These are phyloP conservation scores for Solanum rostratum DNA, from an alignment of 257 asterid genomes.

Conservation along the genomic window DNA sequence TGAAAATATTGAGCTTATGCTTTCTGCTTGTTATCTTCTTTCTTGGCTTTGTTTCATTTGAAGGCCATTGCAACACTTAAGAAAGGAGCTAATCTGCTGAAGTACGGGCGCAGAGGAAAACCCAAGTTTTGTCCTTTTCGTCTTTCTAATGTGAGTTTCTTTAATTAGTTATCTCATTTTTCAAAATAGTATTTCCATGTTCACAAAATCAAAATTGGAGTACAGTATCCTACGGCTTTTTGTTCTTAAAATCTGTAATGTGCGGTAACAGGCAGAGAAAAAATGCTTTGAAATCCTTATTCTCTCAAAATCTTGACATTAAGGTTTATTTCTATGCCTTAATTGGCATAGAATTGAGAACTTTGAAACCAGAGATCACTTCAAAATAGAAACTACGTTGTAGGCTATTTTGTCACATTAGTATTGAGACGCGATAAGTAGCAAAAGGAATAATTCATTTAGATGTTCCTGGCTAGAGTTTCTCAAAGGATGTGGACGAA, in stretches of 20 bases:
- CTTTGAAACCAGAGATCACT: background rate
- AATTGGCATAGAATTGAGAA: background rate
- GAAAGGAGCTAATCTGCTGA: constrained; percentile 83
- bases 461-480: background rate
- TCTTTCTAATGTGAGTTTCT: constrained; percentile 57
- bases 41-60: constrained; percentile 7
- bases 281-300: background rate
- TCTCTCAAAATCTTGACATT: background rate
- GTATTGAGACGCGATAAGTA: background rate
- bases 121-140: constrained; percentile 96
- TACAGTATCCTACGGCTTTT: background rate
- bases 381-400: background rate
- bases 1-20: background rate
- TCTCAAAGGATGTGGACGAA: background rate
- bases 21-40: background rate
- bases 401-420: background rate
- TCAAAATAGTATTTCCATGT: background rate
- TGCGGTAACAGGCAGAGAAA: background rate
- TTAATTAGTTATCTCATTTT: background rate
- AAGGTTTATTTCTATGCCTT: background rate
- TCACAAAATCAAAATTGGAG: background rate
- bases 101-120: constrained; percentile 92
- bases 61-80: constrained; percentile 86
- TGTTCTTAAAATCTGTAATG: background rate
- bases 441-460: background rate